These are phyloP conservation scores for Prunus davidiana DNA, from an alignment of 306 rosid genomes.

Conservation along the genomic window DNA sequence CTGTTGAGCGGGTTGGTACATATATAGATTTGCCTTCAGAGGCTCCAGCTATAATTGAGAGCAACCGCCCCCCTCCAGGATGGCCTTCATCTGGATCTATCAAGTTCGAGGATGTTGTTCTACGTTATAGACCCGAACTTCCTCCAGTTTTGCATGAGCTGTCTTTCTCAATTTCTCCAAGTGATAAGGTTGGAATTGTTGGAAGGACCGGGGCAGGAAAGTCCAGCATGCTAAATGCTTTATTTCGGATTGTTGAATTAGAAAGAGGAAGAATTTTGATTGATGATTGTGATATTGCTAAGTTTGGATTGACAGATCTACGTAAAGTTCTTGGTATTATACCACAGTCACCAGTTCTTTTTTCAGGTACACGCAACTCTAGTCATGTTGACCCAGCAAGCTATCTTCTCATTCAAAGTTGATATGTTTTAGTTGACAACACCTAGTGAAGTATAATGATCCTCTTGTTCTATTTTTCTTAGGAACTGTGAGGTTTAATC, in stretches of 20 bases:
- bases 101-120: constrained; percentile 38
- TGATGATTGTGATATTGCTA: constrained; percentile 40
- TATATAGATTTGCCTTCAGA: constrained; percentile 81
- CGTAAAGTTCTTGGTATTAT: constrained; percentile 49
- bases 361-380: constrained; percentile 32
- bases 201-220: constrained; percentile 58
- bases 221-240: constrained; percentile 48
- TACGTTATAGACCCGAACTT: constrained; percentile 53
- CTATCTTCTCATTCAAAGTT: not conserved
- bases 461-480: not conserved
- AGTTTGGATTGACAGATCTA: constrained; percentile 43
- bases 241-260: constrained; percentile 45
- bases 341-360: constrained; percentile 51
- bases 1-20: constrained; percentile 83
- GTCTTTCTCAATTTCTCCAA: constrained; percentile 39
- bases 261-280: constrained; percentile 48
- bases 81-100: constrained; percentile 51
- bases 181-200: constrained; percentile 49
- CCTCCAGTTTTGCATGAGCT: constrained; percentile 46
- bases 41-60: constrained; percentile 37
- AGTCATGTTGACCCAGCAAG: not conserved
- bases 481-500: constrained; percentile 61
- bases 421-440: not conserved
- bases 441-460: not conserved
- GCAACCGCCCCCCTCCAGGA: constrained; percentile 46